These are phyloP conservation scores for Eucalyptus cloeziana DNA, from an alignment of 345 rosid genomes.

Conservation along the genomic window DNA sequence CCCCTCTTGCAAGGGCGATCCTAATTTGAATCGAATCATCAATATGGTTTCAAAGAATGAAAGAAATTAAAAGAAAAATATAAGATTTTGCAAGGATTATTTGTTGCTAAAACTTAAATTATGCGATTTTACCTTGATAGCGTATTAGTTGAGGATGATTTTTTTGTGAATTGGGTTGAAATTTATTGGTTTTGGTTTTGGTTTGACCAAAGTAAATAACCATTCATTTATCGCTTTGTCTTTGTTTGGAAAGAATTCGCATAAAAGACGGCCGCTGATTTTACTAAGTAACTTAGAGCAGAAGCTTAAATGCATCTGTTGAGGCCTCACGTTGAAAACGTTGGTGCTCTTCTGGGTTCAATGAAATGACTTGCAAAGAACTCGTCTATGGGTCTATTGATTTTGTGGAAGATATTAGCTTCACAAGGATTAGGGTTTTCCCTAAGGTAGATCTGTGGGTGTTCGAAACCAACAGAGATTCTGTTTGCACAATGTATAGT, in stretches of 20 bases:
- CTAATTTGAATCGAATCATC: neutral
- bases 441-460: neutral
- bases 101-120: neutral
- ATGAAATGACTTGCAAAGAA: neutral
- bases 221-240: neutral
- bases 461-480: neutral
- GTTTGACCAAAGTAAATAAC: neutral
- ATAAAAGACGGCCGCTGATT: neutral
- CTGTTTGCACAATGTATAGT: neutral
- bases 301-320: neutral
- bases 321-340: neutral
- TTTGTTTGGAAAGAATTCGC: neutral
- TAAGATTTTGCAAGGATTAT: neutral
- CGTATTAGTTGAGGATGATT: neutral
- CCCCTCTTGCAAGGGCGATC: neutral
- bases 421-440: neutral
- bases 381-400: neutral
- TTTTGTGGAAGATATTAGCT: neutral
- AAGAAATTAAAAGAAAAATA: neutral
- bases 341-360: neutral
- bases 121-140: neutral
- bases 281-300: neutral
- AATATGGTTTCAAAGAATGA: neutral
- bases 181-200: neutral
- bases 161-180: neutral